These are phyloP conservation scores for Abelmoschus esculentus DNA, from an alignment of 345 rosid species.

Conservation along the genomic window DNA sequence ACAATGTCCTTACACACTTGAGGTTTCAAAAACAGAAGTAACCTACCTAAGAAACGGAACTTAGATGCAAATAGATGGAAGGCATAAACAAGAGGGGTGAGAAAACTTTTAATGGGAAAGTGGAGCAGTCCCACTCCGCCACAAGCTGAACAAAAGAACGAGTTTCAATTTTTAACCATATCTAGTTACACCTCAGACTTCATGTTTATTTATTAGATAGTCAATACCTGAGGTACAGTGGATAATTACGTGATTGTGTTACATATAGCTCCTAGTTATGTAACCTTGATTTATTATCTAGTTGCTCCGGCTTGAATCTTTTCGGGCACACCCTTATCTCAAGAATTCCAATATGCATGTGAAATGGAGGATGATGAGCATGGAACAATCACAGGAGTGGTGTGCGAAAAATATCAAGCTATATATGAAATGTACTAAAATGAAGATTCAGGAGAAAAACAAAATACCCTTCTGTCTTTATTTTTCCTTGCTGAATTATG, in stretches of 20 bases:
- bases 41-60: background rate
- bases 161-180: background rate
- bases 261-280: background rate
- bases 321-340: background rate
- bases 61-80: background rate
- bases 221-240: background rate
- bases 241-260: background rate
- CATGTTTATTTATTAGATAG: background rate
- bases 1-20: conserved; percentile 7
- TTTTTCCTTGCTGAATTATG: conserved; percentile 60
- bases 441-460: background rate
- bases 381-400: too few relatives aligned
- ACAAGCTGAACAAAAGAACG: background rate
- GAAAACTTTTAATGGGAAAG: background rate
- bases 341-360: background rate
- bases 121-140: background rate
- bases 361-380: background rate
- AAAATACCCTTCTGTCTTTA: conserved; percentile 67
- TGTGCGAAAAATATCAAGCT: background rate
- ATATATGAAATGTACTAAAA: background rate
- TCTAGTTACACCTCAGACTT: background rate
- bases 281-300: background rate
- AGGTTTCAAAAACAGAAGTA: conserved; percentile 11
- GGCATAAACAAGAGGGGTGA: background rate
- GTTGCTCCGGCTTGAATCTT: background rate